Evolutionary conservation across 2,329 filamentous ascomycete species (phyloP), one percentile per base, ranked within the genome.

Genomic region (Alternaria alternata): DNA sequence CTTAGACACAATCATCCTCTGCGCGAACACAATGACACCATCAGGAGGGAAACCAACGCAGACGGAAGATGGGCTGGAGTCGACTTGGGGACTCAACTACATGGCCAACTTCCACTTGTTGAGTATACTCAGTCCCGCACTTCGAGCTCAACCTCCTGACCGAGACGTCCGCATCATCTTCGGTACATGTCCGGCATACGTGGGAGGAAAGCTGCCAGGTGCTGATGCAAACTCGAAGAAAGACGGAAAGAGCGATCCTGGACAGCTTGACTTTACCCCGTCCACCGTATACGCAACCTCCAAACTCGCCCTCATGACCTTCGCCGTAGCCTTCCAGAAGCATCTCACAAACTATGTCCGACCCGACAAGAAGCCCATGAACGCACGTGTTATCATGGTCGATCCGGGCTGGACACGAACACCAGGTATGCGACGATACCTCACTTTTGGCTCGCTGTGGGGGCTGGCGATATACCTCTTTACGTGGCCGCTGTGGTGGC

Each of bases 31-130:
- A 0, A 82, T 93, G 67, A 92, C 90, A 5, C 89, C 92, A 3
- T 86, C 86, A 11, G 91, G 89, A 1, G 84, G 85, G 5, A 80
- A 83, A 65, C 82, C 86, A 28, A 81, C 78, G 1, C 81, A 86
- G 65, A 96, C 93, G 0, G 80, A 84, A 6, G 93, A 97, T 73
- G 93, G 93, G 1, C 82, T 98, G 14, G 94, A 98, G 75, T 86
- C 90, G 66, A 94, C 91, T 62, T 98, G 94, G 94, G 93, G 93
- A 81, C 84, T 98, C 70, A 99, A 99, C 76, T 99, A 93, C 78
- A 85, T 99, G 39, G 91, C 93, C 64, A 98, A 97, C 78, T 98
- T 97, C 81, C 96, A 99, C 74, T 85, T 99, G 4, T 85, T 99
- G 44, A 92, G 91, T 66, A 96, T 99, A 30, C 84, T 99, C 36